phyloP scores from a whole-genome alignment of 805 yeast species.

The Teunomyces pallodes region DNA sequence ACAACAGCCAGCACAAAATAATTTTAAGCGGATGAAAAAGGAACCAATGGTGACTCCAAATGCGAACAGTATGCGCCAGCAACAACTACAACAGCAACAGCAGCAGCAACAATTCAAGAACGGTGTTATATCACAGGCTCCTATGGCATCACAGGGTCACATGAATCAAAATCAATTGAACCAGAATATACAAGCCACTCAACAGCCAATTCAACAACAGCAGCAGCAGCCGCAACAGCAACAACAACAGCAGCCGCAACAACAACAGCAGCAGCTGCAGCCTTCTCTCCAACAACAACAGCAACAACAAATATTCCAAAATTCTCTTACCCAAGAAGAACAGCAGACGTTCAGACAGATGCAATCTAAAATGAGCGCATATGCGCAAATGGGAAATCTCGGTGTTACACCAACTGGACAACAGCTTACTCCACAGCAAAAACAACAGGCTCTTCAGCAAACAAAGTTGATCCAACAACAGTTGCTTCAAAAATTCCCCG shows the following conservation, averaged over 20 bases:
- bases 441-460: constrained; percentile 43
- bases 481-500: constrained; percentile 24
- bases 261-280: constrained; percentile 11
- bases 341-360: constrained; percentile 41
- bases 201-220: constrained; percentile 18
- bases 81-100: no score
- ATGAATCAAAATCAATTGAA: not conserved
- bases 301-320: constrained; percentile 46
- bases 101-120: not conserved
- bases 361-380: constrained; percentile 38
- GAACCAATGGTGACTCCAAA: not conserved
- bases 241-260: constrained; percentile 20
- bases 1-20: not conserved
- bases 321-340: constrained; percentile 38
- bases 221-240: constrained; percentile 18
- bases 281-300: constrained; percentile 32
- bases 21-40: not conserved
- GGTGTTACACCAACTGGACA: constrained; percentile 44
- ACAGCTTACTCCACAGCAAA: constrained; percentile 41
- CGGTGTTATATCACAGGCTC: not conserved
- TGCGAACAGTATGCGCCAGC: not conserved
- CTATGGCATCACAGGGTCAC: not conserved
- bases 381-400: constrained; percentile 41
- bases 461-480: constrained; percentile 33
- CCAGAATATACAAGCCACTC: constrained; percentile 1